A percentile compares a stretch with the other conserved stretches of the same genome.
These are phyloP conservation scores for Nicotiana rustica DNA, from an alignment of 305 asterid genomes.

Conservation along the genomic window DNA sequence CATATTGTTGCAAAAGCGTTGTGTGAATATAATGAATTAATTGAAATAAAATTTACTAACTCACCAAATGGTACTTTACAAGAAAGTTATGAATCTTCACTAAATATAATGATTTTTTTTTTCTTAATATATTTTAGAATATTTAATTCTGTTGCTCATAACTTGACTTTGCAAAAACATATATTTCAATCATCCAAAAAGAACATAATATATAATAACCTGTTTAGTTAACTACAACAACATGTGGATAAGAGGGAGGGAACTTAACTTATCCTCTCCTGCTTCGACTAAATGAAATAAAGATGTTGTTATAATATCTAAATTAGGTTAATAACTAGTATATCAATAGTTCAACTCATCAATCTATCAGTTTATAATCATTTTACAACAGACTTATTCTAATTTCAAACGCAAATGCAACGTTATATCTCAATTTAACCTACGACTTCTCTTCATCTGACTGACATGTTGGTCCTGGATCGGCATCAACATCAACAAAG, in stretches of 20 bases:
- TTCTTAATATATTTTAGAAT: too few relatives aligned
- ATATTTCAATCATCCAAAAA: background rate
- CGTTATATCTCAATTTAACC: constrained; percentile 41
- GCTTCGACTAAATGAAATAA: constrained; percentile 13
- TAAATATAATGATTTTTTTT: too few relatives aligned
- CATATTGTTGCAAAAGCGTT: too few relatives aligned
- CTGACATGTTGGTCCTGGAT: constrained; percentile 69
- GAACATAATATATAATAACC: too few relatives aligned
- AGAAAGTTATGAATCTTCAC: too few relatives aligned
- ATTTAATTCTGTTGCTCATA: too few relatives aligned
- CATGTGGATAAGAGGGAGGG: background rate
- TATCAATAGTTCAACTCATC: constrained; percentile 6
- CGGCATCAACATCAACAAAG: constrained; percentile 70
- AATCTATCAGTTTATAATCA: constrained; percentile 15
- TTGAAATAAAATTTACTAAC: too few relatives aligned
- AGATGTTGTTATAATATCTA: background rate
- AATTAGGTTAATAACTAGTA: constrained; percentile 17
- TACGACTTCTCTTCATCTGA: constrained; percentile 87
- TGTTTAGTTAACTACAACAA: background rate
- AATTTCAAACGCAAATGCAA: background rate
- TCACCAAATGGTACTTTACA: too few relatives aligned
- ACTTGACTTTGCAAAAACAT: background rate
- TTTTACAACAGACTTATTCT: constrained; percentile 32
- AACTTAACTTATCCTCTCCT: background rate
- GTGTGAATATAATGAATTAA: too few relatives aligned